phyloP scores from a whole-genome alignment of 345 rosid genomes.

The Lepidium aucheri region DNA sequence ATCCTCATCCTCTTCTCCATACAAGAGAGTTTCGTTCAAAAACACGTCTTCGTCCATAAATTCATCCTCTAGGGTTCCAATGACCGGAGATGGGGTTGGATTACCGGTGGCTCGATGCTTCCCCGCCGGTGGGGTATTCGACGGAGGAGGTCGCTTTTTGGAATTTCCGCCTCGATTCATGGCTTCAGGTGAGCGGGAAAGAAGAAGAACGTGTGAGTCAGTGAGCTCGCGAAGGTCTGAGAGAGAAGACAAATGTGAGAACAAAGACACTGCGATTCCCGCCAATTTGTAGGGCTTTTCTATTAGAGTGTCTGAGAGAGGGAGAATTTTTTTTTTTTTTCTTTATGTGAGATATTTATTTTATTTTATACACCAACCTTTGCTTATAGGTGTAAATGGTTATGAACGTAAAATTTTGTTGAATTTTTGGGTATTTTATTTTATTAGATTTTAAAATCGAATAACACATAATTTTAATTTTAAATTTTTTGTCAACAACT shows the following conservation, averaged over 20 bases:
- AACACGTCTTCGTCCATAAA: conserved; percentile 81
- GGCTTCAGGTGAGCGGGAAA: conserved; percentile 1
- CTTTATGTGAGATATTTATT: too few species aligned
- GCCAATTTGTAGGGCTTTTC: conserved; percentile 22
- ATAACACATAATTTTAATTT: too few species aligned
- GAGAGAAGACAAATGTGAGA: neutral
- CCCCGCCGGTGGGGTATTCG: conserved; percentile 33
- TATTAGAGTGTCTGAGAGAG: neutral
- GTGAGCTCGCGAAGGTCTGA: neutral
- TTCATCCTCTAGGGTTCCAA: conserved; percentile 49
- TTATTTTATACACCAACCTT: too few species aligned
- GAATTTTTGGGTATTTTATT: too few species aligned
- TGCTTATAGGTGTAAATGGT: too few species aligned
- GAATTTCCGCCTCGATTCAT: conserved; percentile 42
- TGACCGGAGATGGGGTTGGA: conserved; percentile 23
- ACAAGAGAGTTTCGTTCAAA: conserved; percentile 61
- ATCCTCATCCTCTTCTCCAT: conserved; percentile 54
- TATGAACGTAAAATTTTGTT: too few species aligned
- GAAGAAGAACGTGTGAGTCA: neutral
- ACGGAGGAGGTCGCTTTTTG: conserved; percentile 61
- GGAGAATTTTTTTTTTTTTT: neutral
- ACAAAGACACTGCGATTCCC: conserved; percentile 6
- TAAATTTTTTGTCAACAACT: too few species aligned
- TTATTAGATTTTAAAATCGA: too few species aligned
- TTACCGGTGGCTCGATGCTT: conserved; percentile 44